Conservation (phyloP, 495 filamentous ascomycete genomes). For the Neurospora sp. region DNA sequence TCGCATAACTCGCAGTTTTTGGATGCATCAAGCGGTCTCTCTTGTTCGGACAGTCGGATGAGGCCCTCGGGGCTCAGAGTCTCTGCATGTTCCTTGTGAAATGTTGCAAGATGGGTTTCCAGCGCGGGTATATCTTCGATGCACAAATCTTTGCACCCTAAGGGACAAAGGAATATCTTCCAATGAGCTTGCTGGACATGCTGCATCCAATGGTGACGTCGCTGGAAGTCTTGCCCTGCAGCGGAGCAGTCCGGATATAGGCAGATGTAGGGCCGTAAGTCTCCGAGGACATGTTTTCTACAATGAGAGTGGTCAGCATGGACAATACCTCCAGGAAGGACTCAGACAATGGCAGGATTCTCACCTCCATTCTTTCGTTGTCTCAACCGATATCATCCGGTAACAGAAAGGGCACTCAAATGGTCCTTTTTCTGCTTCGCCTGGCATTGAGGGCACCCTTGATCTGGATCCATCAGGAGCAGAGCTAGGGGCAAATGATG, state of each 20-base stretch:
- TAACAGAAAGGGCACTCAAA: constrained; percentile 31
- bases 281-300: constrained; percentile 24
- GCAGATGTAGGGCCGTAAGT: constrained; percentile 26
- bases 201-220: constrained; percentile 8
- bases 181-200: constrained; percentile 9
- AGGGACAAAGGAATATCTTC: background rate
- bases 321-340: too few species aligned
- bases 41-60: background rate
- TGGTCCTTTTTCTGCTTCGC: constrained; percentile 8
- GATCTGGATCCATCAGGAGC: background rate
- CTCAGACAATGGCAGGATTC: background rate
- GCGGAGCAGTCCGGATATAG: constrained; percentile 4
- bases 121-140: background rate
- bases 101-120: background rate
- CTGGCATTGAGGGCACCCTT: constrained; percentile 11
- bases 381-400: constrained; percentile 17
- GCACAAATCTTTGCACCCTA: background rate
- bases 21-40: background rate
- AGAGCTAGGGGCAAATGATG: constrained; percentile 8
- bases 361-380: constrained; percentile 25
- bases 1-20: background rate
- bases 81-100: background rate
- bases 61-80: background rate
- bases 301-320: background rate
- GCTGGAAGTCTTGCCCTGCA: constrained; percentile 2